These are phyloP conservation scores for Kwoniella europaea DNA, from an alignment of 768 basidiomycete species.

Conservation along the genomic window DNA sequence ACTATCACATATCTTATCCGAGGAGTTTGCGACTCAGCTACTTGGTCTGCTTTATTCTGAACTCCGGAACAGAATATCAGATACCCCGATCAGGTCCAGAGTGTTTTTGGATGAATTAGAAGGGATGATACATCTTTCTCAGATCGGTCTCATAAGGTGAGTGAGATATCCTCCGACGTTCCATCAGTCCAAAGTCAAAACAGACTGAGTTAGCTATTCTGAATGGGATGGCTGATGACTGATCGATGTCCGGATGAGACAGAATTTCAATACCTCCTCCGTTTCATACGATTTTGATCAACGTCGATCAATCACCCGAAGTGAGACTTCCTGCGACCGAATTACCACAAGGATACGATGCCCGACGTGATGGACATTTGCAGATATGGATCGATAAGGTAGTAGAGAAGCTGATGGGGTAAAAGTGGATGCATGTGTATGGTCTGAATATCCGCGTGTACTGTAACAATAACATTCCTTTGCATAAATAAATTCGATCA, in stretches of 20 bases:
- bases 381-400: slow-evolving; percentile 8
- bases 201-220: not conserved
- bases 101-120: slow-evolving; percentile 33
- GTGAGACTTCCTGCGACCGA: not conserved
- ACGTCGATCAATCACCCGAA: slow-evolving; percentile 12
- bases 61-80: not conserved
- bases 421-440: not conserved
- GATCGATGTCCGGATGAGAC: not conserved
- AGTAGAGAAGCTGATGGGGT: slow-evolving; percentile 2
- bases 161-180: not conserved
- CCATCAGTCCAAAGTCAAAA: not conserved
- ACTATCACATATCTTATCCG: slow-evolving; percentile 30
- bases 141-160: slow-evolving; percentile 17
- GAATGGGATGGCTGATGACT: not conserved
- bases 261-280: slow-evolving; percentile 24
- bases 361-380: slow-evolving; percentile 14
- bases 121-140: slow-evolving; percentile 13
- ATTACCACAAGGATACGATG: not conserved
- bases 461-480: not conserved
- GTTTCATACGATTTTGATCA: slow-evolving; percentile 16
- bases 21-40: slow-evolving; percentile 38
- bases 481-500: slow-evolving; percentile 8
- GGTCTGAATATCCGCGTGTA: not conserved
- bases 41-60: not conserved
- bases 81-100: not conserved